Evolutionary conservation across 73 alveolate species (phyloP).

Genomic region (Tetrahymena borealis): DNA sequence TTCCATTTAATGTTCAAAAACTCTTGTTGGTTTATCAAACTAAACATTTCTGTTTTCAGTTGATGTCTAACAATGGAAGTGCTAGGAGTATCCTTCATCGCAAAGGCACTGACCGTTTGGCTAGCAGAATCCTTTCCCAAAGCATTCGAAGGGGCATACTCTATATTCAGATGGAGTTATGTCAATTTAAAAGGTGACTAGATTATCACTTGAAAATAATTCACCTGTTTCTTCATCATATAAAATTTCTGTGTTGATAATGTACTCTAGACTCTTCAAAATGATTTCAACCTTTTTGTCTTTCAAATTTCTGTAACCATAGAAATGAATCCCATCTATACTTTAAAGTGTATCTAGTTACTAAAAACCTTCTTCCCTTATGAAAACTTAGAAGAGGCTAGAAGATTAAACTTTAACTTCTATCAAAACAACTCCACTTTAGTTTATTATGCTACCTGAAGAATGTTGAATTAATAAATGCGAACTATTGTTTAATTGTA

Average conservation of each 20-base stretch:
- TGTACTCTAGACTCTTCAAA: background rate
- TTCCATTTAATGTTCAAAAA: background rate
- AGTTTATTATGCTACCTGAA: background rate
- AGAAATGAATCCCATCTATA: background rate
- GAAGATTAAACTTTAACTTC: background rate
- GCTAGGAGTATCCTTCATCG: background rate
- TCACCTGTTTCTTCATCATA: background rate
- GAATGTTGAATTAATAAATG: background rate
- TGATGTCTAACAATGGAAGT: background rate
- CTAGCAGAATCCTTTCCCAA: background rate
- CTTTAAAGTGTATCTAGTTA: background rate
- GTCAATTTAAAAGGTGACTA: background rate
- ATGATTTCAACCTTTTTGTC: background rate
- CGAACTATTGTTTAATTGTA: background rate
- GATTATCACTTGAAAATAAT: background rate
- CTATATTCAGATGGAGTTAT: background rate
- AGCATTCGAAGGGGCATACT: background rate
- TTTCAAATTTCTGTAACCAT: background rate
- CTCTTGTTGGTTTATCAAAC: background rate
- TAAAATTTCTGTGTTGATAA: background rate
- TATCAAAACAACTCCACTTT: background rate
- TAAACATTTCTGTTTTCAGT: background rate
- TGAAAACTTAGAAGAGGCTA: background rate
- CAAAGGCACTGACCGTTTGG: background rate
- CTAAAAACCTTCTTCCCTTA: background rate